Evolutionary conservation across 2,329 filamentous ascomycete genomes (phyloP), one percentile per base, ranked within the genome.

Genomic region (Tolypocladium pustulatum): DNA sequence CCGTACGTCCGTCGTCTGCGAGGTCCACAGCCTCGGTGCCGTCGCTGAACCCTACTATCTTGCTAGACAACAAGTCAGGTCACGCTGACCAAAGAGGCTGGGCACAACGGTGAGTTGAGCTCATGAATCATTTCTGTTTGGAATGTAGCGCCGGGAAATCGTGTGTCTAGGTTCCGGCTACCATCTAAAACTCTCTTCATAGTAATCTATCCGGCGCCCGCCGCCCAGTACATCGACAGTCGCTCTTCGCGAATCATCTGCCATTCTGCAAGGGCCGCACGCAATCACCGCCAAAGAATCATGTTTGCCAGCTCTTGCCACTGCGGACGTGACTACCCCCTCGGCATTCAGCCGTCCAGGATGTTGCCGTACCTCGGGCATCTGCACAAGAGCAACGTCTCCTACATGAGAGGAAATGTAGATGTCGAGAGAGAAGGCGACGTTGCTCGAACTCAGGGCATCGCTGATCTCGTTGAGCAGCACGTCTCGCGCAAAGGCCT

Each of bases 211-310:
- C 4, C 54, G 56, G 9, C 61, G 63, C 10, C 62, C 67, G 7
- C 61, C 61, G 1, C 60, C 62, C 22, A 77, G 59, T 17, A 68
- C 62, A 2, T 67, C 64, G 0, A 72, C 68, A 0, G 75, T 73
- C 0, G 74, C 71, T 53, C 61, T 62, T 49, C 77, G 65, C 3
- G 75, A 68, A 36, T 77, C 74, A 59, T 79, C 77, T 0, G 74
- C 75, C 76, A 79, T 76, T 40, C 65, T 68, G 2, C 70, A 72
- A 13, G 77, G 77, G 0, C 77, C 77, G 58, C 77, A 79, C 0
- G 74, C 74, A 15, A 79, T 68, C 0, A 79, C 68, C 0, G 76
- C 77, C 0, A 78, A 51, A 15, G 67, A 68, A 1, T 67, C 69
- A 34, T 52, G 30, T 0, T 59, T 58, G 0, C 61, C 60, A 0